Conservation (phyloP, 2,329 filamentous ascomycete genomes). For the Thelonectria discophora region DNA sequence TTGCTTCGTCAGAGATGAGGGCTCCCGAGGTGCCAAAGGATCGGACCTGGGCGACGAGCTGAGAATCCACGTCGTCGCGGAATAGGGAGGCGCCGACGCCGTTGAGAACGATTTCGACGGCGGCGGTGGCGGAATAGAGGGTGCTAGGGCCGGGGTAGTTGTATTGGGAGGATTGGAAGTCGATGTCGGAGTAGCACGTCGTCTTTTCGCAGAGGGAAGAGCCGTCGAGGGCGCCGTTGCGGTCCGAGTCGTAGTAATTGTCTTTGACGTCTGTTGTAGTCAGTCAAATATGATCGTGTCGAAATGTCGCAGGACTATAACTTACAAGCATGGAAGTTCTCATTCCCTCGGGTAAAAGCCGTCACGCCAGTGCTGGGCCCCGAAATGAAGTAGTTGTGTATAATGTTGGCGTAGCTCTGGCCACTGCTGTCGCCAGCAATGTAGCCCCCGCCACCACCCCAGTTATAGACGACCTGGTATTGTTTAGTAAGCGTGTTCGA, state of each 20-base stretch:
- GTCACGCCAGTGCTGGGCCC: conserved; percentile 59
- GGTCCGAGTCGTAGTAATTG: conserved; percentile 62
- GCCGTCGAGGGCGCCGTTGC: conserved; percentile 60
- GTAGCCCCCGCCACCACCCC: conserved; percentile 62
- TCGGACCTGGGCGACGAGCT: conserved; percentile 53
- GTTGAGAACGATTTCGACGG: conserved; percentile 51
- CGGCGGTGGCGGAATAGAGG: conserved; percentile 50
- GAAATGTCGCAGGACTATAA: not conserved
- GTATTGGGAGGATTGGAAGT: conserved; percentile 51
- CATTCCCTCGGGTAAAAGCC: conserved; percentile 64
- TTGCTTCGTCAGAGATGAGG: conserved; percentile 57
- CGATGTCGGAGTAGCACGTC: conserved; percentile 58
- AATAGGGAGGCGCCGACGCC: conserved; percentile 54
- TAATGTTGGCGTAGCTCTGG: conserved; percentile 59
- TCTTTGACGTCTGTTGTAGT: conserved; percentile 51
- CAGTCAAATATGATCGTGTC: too few species aligned
- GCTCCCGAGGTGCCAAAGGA: conserved; percentile 56
- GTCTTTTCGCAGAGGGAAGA: conserved; percentile 52
- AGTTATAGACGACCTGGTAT: conserved; percentile 61
- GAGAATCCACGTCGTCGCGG: conserved; percentile 55
- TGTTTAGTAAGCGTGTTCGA: conserved; percentile 14
- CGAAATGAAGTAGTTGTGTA: conserved; percentile 66
- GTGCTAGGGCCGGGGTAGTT: conserved; percentile 54
- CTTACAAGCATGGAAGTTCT: conserved; percentile 59
- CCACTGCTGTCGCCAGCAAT: conserved; percentile 61